Percentiles rank a stretch among this genome's conserved stretches.
Conservation (phyloP, 2,329 filamentous ascomycete genomes). For the Apiospora hydei region DNA sequence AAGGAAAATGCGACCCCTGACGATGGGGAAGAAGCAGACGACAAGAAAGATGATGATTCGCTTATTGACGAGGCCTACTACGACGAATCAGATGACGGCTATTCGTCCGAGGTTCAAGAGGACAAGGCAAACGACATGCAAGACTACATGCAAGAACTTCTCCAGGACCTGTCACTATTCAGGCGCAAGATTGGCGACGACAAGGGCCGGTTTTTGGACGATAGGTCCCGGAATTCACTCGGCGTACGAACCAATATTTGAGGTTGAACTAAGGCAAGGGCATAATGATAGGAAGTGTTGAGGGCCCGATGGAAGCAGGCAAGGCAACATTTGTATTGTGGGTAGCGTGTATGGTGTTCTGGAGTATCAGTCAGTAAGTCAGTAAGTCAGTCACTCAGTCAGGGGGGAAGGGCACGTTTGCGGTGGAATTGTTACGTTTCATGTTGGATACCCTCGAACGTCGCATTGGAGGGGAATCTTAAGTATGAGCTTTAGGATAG, state of each 20-base stretch:
- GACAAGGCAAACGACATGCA: conserved; percentile 72
- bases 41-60: conserved; percentile 31
- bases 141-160: conserved; percentile 82
- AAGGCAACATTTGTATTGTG: conserved; percentile 20
- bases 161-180: conserved; percentile 82
- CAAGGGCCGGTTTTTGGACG: conserved; percentile 72
- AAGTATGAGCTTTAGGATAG: conserved; percentile 9
- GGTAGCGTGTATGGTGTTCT: conserved; percentile 29
- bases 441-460: neutral
- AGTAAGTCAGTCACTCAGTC: neutral
- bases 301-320: neutral
- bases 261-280: conserved; percentile 20
- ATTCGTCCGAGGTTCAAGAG: conserved; percentile 53
- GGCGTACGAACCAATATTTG: conserved; percentile 51
- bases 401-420: neutral
- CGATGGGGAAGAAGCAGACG: conserved; percentile 44
- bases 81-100: conserved; percentile 61
- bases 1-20: conserved; percentile 40
- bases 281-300: neutral
- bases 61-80: conserved; percentile 67
- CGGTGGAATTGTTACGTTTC: neutral
- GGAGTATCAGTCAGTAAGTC: conserved; percentile 27
- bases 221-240: conserved; percentile 61
- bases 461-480: neutral
- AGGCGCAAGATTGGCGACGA: conserved; percentile 88